A percentile compares a stretch with the other conserved stretches of the same genome.
Conservation (phyloP, 441 rosid genomes). For the Populus trichocarpa region DNA sequence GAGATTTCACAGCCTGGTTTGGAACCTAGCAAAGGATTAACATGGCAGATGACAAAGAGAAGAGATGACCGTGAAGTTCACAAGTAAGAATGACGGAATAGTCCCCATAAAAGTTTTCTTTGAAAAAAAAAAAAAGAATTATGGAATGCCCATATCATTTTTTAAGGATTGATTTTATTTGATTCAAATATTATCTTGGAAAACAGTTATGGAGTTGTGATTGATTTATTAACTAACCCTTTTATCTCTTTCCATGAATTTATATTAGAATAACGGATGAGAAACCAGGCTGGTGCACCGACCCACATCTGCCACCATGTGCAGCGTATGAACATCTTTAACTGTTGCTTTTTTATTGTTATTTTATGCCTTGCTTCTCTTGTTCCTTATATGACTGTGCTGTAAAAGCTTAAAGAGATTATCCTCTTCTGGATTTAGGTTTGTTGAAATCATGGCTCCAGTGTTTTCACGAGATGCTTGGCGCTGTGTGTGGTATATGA, state of each 20-base stretch:
- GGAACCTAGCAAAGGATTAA: constrained; percentile 75
- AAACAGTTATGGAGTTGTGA: neutral
- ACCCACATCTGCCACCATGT: constrained; percentile 91
- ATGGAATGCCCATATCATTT: neutral
- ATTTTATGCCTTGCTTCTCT: neutral
- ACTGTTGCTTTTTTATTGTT: constrained; percentile 5
- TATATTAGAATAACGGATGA: constrained; percentile 58
- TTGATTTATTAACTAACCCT: constrained; percentile 5
- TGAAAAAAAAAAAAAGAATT: neutral
- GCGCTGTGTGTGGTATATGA: too few relatives aligned
- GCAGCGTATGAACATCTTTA: constrained; percentile 71
- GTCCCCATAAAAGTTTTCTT: neutral
- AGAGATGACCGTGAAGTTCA: constrained; percentile 87
- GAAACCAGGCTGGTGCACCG: constrained; percentile 80
- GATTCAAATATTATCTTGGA: neutral
- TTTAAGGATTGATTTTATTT: neutral
- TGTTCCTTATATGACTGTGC: neutral
- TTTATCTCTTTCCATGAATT: constrained; percentile 15
- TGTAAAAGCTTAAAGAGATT: neutral
- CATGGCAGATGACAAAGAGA: constrained; percentile 97
- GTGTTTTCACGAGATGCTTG: too few relatives aligned
- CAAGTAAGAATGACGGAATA: constrained; percentile 49
- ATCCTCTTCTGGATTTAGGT: constrained; percentile 42
- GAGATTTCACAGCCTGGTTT: constrained; percentile 64
- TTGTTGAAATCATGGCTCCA: constrained; percentile 8